Evolutionary conservation across 352 stramenopile species (phyloP).

Genomic region (Blastocystis sp.): DNA sequence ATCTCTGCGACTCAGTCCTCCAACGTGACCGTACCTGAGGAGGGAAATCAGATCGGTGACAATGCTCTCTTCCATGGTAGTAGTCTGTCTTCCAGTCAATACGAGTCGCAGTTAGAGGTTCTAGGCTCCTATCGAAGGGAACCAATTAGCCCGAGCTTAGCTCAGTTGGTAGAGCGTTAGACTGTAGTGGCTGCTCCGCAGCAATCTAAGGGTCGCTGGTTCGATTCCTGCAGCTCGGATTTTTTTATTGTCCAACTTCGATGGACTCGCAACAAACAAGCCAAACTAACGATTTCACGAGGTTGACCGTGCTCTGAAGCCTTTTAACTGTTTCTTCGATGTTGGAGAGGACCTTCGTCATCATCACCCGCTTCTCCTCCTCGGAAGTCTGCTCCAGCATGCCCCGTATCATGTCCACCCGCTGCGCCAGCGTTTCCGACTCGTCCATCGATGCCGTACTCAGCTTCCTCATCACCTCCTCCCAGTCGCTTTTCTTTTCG

Average conservation of each 20-base stretch:
- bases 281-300: not conserved
- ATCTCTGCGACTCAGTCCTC: not conserved
- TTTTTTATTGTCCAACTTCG: conserved; percentile 6
- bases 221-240: conserved; percentile 25
- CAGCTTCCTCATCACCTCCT: not conserved
- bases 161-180: conserved; percentile 45
- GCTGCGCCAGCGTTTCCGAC: not conserved
- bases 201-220: conserved; percentile 33
- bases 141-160: not conserved
- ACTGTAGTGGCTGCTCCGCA: conserved; percentile 42
- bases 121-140: not conserved
- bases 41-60: not conserved
- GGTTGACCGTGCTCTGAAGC: not conserved
- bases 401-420: not conserved
- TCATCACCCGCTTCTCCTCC: not conserved
- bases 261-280: not conserved
- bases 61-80: not conserved
- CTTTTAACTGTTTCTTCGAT: not conserved
- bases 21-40: not conserved
- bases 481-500: not conserved
- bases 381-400: not conserved
- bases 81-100: not conserved
- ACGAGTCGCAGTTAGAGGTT: not conserved
- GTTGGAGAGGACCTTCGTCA: not conserved
- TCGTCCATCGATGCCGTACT: not conserved